Percentiles rank a stretch among this genome's conserved stretches.
Evolutionary conservation across 164 flowering plant species (phyloP).

Genomic region (Malania oleifera): DNA sequence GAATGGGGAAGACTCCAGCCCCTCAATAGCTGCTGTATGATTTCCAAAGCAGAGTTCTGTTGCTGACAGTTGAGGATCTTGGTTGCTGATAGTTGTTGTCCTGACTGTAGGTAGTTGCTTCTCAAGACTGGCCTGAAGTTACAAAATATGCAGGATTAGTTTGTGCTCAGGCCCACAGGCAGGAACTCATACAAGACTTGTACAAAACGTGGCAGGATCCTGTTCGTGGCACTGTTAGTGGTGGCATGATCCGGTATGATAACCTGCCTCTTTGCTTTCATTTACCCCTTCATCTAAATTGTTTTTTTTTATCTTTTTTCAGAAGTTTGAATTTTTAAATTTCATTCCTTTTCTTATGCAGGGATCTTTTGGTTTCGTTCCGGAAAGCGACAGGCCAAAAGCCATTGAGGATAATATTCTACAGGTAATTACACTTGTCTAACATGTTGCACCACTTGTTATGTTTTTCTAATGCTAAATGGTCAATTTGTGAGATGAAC

Average conservation of each 20-base stretch:
- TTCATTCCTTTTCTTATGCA: conserved; percentile 16
- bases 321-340: not conserved
- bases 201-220: conserved; percentile 78
- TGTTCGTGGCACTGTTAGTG: conserved; percentile 60
- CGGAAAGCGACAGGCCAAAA: conserved; percentile 71
- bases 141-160: conserved; percentile 66
- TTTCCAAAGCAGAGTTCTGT: conserved; percentile 1
- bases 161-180: conserved; percentile 71
- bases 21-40: conserved; percentile 78
- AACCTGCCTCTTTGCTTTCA: not conserved
- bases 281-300: not conserved
- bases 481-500: too few species aligned
- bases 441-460: too few species aligned
- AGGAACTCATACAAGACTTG: conserved; percentile 67
- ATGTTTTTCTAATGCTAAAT: too few species aligned
- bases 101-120: conserved; percentile 61
- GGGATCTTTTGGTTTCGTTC: conserved; percentile 61
- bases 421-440: conserved; percentile 34
- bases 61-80: conserved; percentile 4
- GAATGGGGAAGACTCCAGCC: conserved; percentile 81
- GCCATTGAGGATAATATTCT: conserved; percentile 63
- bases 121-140: conserved; percentile 77
- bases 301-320: not conserved
- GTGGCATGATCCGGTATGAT: conserved; percentile 64
- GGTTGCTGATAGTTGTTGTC: conserved; percentile 17